These are phyloP conservation scores for Botrytis galanthina DNA, from an alignment of 2,329 filamentous ascomycete genomes.

Conservation along the genomic window DNA sequence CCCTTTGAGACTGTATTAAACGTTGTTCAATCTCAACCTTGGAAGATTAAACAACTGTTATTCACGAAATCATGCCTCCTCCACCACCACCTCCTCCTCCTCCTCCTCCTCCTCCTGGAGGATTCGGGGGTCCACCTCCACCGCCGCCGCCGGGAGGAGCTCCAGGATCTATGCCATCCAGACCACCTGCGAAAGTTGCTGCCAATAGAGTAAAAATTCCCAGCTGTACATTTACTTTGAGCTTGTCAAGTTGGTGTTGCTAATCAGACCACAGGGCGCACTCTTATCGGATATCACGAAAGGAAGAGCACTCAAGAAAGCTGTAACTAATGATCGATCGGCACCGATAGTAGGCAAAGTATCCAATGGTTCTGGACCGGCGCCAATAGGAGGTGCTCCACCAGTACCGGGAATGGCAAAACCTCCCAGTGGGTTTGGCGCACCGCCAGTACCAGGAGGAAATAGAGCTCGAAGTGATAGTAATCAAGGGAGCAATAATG, in stretches of 20 bases:
- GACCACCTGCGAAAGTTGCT: conserved; percentile 53
- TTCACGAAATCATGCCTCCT: conserved; percentile 44
- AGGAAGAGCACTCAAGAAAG: conserved; percentile 76
- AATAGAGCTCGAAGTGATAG: conserved; percentile 82
- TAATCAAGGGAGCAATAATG: conserved; percentile 56
- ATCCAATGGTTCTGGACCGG: conserved; percentile 54
- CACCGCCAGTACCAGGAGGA: conserved; percentile 65
- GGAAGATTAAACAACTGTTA: conserved; percentile 5
- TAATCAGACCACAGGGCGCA: conserved; percentile 61
- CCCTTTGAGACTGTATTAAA: neutral
- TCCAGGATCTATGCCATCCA: conserved; percentile 53
- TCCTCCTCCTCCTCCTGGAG: conserved; percentile 44
- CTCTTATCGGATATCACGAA: conserved; percentile 85
- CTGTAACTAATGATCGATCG: conserved; percentile 88
- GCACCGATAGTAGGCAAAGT: conserved; percentile 66
- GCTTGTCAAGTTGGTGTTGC: conserved; percentile 29
- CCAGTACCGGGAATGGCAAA: conserved; percentile 67
- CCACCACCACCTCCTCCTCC: conserved; percentile 67
- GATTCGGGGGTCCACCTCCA: conserved; percentile 44
- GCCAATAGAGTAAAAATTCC: conserved; percentile 59
- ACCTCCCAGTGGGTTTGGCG: conserved; percentile 59
- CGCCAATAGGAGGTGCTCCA: conserved; percentile 71
- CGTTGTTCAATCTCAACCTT: neutral
- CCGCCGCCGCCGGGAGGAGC: conserved; percentile 48
- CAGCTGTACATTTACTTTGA: conserved; percentile 26